Conservation (phyloP, 768 basidiomycete genomes). For the Dacryopinax spathularia region DNA sequence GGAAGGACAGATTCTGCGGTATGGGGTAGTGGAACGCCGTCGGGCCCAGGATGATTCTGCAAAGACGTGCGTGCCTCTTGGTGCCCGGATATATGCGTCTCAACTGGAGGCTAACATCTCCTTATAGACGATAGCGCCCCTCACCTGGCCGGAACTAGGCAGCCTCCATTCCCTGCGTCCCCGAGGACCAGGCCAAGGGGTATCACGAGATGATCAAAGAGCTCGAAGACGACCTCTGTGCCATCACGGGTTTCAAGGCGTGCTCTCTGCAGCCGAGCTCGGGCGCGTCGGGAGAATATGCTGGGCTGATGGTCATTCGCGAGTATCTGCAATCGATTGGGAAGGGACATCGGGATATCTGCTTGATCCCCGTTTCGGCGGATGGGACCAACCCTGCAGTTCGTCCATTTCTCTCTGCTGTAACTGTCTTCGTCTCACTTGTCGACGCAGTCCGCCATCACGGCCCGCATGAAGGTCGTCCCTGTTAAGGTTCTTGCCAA, state of each 20-base stretch:
- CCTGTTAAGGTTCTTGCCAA: conserved; percentile 78
- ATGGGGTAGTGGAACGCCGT: conserved; percentile 96
- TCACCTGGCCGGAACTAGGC: conserved; percentile 89
- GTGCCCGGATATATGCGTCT: background rate
- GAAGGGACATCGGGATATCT: conserved; percentile 74
- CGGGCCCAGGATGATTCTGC: conserved; percentile 86
- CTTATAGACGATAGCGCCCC: conserved; percentile 91
- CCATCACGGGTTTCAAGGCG: conserved; percentile 90
- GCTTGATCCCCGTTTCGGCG: conserved; percentile 86
- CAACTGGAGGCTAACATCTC: conserved; percentile 94
- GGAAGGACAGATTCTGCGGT: conserved; percentile 82
- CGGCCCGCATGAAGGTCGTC: conserved; percentile 95
- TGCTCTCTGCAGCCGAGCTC: conserved; percentile 98
- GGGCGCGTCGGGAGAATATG: conserved; percentile 93
- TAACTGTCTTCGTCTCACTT: background rate
- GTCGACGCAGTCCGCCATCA: conserved; percentile 62
- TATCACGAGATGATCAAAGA: conserved; percentile 78
- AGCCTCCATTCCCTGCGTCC: conserved; percentile 86
- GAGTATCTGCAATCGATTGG: conserved; percentile 87
- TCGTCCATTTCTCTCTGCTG: conserved; percentile 29
- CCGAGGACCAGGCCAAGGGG: conserved; percentile 75
- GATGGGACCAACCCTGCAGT: conserved; percentile 98
- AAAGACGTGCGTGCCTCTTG: too few species aligned
- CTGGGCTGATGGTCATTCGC: conserved; percentile 85
- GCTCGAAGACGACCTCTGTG: conserved; percentile 78